Evolutionary conservation across 1,139 yeast species (phyloP).

Genomic region (Debaryomycetaceae sp.): DNA sequence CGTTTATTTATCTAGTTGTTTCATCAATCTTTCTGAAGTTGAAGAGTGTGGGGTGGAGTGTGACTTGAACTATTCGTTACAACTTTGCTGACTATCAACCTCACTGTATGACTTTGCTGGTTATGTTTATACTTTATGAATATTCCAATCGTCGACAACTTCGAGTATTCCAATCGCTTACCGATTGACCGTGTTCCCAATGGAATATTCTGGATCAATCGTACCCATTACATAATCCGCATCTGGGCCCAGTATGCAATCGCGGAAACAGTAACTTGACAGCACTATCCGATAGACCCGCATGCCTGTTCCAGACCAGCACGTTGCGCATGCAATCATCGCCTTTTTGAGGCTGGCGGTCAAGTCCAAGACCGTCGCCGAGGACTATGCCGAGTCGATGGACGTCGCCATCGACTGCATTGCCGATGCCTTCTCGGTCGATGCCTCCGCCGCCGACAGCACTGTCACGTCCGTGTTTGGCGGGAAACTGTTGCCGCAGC

Average conservation of each 20-base stretch:
- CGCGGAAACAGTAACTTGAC: background rate
- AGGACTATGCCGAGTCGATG: slow-evolving; percentile 81
- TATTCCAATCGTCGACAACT: no score
- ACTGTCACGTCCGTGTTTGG: slow-evolving; percentile 27
- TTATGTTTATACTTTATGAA: no score
- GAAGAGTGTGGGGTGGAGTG: no score
- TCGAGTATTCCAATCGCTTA: no score
- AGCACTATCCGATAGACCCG: slow-evolving; percentile 1
- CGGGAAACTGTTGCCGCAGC: slow-evolving; percentile 39
- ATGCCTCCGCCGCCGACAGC: slow-evolving; percentile 32
- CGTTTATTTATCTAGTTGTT: no score
- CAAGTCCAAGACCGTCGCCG: slow-evolving; percentile 51
- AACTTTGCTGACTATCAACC: no score
- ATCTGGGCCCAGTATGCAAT: background rate
- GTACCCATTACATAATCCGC: background rate
- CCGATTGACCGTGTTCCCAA: no score
- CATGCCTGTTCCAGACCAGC: slow-evolving; percentile 37
- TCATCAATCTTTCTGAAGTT: no score
- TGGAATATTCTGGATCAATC: no score
- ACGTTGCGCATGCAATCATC: slow-evolving; percentile 66
- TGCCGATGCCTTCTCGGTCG: slow-evolving; percentile 74
- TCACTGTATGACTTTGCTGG: no score
- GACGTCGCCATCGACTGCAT: slow-evolving; percentile 93
- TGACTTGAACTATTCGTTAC: no score
- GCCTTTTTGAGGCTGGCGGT: slow-evolving; percentile 58